Conservation (phyloP, 2,329 filamentous ascomycete genomes). For the Diplodia scrobiculata region DNA sequence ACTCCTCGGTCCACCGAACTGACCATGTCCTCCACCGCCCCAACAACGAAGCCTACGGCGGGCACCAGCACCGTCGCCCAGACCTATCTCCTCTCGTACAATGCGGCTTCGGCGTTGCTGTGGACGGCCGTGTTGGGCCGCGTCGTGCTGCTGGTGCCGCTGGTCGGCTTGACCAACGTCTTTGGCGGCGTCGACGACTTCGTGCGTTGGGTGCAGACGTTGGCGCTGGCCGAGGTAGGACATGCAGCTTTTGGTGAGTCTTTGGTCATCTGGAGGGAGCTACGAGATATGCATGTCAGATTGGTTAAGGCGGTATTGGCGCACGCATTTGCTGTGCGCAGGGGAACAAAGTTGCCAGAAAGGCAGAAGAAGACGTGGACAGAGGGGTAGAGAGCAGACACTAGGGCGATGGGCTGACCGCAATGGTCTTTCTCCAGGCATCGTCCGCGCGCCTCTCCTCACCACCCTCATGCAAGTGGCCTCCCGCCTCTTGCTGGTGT, state of each 20-base stretch:
- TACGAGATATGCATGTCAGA: not conserved
- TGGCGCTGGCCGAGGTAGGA: slow-evolving; percentile 78
- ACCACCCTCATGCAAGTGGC: slow-evolving; percentile 91
- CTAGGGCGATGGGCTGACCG: slow-evolving; percentile 6
- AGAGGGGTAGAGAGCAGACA: not conserved
- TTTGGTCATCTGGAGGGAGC: not conserved
- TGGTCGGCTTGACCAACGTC: slow-evolving; percentile 51
- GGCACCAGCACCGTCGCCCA: not conserved
- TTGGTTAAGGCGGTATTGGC: not conserved
- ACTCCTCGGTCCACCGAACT: not conserved
- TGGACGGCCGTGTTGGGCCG: slow-evolving; percentile 78
- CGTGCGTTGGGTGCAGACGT: slow-evolving; percentile 78
- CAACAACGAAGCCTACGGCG: slow-evolving; percentile 1
- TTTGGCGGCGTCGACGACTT: slow-evolving; percentile 66
- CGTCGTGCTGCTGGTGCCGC: slow-evolving; percentile 58
- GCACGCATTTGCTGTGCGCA: not conserved
- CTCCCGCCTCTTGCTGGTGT: slow-evolving; percentile 83
- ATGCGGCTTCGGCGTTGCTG: slow-evolving; percentile 71
- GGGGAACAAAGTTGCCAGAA: not conserved
- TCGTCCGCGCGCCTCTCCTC: slow-evolving; percentile 81
- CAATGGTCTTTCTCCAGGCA: slow-evolving; percentile 53
- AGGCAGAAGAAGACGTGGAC: not conserved
- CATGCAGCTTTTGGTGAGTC: slow-evolving; percentile 74
- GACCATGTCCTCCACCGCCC: not conserved
- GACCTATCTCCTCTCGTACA: slow-evolving; percentile 82